phyloP scores from a whole-genome alignment of 129 eudicot species.

The Artemisia annua region DNA sequence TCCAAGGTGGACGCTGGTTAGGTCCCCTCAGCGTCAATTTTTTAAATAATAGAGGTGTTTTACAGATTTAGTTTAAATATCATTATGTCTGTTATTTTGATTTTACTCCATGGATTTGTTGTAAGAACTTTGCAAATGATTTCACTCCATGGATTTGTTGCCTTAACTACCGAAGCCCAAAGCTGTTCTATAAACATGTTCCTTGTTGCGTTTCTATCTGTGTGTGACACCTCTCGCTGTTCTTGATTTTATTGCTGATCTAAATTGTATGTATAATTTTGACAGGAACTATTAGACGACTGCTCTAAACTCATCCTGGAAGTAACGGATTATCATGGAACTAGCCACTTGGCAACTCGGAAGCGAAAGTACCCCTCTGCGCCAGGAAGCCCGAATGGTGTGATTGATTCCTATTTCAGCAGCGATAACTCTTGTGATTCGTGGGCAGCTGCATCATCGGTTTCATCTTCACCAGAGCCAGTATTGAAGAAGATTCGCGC shows the following conservation, averaged over 20 bases:
- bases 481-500: constrained; percentile 68
- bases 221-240: too few relatives aligned
- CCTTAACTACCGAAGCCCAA: too few relatives aligned
- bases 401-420: constrained; percentile 65
- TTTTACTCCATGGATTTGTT: too few relatives aligned
- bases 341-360: constrained; percentile 21
- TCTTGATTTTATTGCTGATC: not conserved
- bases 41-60: too few relatives aligned
- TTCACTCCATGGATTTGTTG: too few relatives aligned
- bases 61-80: too few relatives aligned
- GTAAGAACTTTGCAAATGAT: too few relatives aligned
- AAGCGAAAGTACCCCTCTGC: constrained; percentile 54
- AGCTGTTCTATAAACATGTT: not conserved
- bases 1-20: not conserved
- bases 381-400: constrained; percentile 76
- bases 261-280: constrained; percentile 22
- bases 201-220: not conserved
- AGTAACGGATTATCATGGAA: constrained; percentile 32
- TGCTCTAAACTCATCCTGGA: constrained; percentile 58
- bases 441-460: constrained; percentile 52
- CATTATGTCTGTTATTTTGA: not conserved
- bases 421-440: constrained; percentile 65
- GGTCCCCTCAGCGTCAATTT: too few relatives aligned
- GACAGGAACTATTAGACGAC: constrained; percentile 62
- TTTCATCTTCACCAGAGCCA: constrained; percentile 66